Evolutionary conservation across 208 protist species (phyloP), one percentile per base, ranked within the genome.

Genomic region (Naegleria lovaniensis): DNA sequence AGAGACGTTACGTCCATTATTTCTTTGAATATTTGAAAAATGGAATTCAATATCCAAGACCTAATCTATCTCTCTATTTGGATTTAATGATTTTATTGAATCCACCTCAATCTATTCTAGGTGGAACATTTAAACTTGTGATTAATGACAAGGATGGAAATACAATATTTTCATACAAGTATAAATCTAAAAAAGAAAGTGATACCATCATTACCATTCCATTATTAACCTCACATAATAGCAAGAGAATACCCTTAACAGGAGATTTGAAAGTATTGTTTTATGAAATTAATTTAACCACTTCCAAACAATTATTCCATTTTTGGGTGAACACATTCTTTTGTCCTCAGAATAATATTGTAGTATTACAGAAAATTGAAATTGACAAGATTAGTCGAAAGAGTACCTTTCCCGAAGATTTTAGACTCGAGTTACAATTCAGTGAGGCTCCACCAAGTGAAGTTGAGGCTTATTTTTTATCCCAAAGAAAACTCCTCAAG

Each of bases 1-100:
- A 97, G 90, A 93, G 88, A 29, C 92, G 96, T 0, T 96, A 94
- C 59, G 95, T 97, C 3, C 29, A 92, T 83, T 97, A 97, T 91
- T 96, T 95, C 88, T 94, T 6, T 58, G 41, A 58, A 25, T 88
- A 58, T 58, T 6, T 58, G 3, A 88, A 38, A 22, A 58, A 58
- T 39, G 85, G 85, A 33, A 9, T 15, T 51, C 33, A 58, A 38
- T 33, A 40, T 36, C 85, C 85, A 11, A 33, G 25, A 40, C 25
- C 25, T 58, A 88, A 88, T 88, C 4, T 25, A 22, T 16, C 22
- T 22, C 6, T 88, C 29, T 58, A 40, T 88, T 58, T 88, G 19
- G 85, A 88, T 58, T 29, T 43, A 88, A 88, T 88, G 11, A 6
- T 38, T 38, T 58, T 88, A 39, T 58, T 25, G 51, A 33, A 58